Evolutionary conservation across 768 basidiomycete genomes (phyloP).

Genomic region (Russula abietina): DNA sequence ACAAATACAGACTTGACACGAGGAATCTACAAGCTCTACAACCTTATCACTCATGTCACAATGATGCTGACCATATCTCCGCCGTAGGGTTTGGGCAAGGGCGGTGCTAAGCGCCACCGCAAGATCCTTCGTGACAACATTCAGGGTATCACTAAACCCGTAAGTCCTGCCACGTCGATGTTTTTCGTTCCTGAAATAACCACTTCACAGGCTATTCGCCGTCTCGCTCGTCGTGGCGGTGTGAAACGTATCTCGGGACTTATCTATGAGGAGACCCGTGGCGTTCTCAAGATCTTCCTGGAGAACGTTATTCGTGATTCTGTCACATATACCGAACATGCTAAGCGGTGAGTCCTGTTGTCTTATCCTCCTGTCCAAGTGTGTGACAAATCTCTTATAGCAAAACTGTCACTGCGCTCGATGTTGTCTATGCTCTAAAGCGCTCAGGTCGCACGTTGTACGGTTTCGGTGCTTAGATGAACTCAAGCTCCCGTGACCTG

Average conservation of each 20-base stretch:
- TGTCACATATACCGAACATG: constrained; percentile 67
- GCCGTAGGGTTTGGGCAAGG: constrained; percentile 84
- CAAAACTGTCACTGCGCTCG: constrained; percentile 42
- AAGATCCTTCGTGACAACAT: constrained; percentile 89
- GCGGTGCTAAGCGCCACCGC: constrained; percentile 92
- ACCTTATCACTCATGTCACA: constrained; percentile 7
- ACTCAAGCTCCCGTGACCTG: background rate
- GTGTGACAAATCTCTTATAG: constrained; percentile 47
- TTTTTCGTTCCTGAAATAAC: constrained; percentile 23
- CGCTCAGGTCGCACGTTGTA: constrained; percentile 49
- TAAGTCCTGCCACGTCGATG: constrained; percentile 18
- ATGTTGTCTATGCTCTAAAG: constrained; percentile 48
- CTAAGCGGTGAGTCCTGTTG: constrained; percentile 42
- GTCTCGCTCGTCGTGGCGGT: constrained; percentile 95
- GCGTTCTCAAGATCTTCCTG: constrained; percentile 92
- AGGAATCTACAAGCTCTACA: background rate
- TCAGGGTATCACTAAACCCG: constrained; percentile 53
- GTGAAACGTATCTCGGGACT: constrained; percentile 93
- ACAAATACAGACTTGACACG: background rate
- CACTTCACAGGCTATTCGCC: constrained; percentile 71
- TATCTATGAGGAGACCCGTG: constrained; percentile 94
- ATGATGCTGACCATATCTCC: constrained; percentile 18
- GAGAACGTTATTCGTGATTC: constrained; percentile 74
- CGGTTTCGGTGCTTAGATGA: constrained; percentile 44
- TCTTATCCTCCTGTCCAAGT: background rate